Evolutionary conservation across 2,329 filamentous ascomycete genomes (phyloP), one percentile per base, ranked within the genome.

Genomic region (Albifimbria verrucaria): DNA sequence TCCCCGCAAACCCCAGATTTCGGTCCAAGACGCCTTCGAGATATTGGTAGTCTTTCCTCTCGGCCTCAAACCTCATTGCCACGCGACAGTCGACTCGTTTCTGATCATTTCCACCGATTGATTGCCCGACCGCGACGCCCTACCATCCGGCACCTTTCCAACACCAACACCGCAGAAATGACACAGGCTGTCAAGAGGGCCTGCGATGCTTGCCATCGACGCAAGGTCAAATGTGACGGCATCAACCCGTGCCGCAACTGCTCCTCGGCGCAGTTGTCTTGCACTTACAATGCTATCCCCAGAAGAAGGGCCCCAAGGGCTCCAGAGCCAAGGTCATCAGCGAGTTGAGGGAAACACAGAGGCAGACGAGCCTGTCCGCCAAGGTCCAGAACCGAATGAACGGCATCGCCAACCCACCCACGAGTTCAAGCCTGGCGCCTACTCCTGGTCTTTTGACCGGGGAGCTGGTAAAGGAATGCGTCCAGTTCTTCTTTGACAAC

Each of bases 281-380:
- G 87, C 75, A 89, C 86, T 25, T 90, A 89, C 77, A 86, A 88
- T 72, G 84, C 86, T 28, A 83, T 89, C 32, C 86, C 86, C 87
- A 88, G 72, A 90, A 89, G 73, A 90, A 90, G 68, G 87, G 87
- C 1, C 87, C 87, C 43, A 89, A 89, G 70, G 87, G 87, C 58
- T 88, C 85, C 26, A 77, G 86, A 55, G 88, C 88, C 49, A 90
- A 89, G 69, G 86, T 90, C 54, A 88, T 90, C 68, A 89, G 85
- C 64, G 86, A 90, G 64, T 68, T 90, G 55, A 81, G 87, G 59
- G 85, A 87, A 63, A 87, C 77, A 0, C 86, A 90, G 63, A 80
- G 84, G 59, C 82, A 86, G 65, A 85, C 82, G 18, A 86, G 81
- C 55, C 77, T 87, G 21, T 81, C 81, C 1, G 79, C 79, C 58